These are phyloP conservation scores for Discostella stelligeroides DNA, from an alignment of 108 stramenopile genomes.

Conservation along the genomic window DNA sequence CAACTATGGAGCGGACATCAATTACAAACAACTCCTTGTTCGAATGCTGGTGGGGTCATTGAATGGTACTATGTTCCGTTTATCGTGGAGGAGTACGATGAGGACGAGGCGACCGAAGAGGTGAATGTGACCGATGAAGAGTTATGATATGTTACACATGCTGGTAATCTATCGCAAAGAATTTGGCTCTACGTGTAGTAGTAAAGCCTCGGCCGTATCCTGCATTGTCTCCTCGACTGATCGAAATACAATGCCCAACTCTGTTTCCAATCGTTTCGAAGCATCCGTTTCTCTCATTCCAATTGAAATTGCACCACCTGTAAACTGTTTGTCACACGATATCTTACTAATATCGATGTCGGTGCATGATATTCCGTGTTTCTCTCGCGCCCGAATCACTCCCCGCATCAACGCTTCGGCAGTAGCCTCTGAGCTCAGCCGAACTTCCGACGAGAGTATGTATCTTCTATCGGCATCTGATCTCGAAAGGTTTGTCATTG, in stretches of 20 bases:
- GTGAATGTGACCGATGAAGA: slow-evolving; percentile 17
- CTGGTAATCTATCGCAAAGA: too few species aligned
- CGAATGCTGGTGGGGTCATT: slow-evolving; percentile 73
- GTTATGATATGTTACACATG: slow-evolving; percentile 15
- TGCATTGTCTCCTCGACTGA: slow-evolving; percentile 73
- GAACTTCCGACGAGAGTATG: slow-evolving; percentile 72
- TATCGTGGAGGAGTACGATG: slow-evolving; percentile 61
- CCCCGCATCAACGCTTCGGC: slow-evolving; percentile 55
- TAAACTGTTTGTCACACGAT: slow-evolving; percentile 62
- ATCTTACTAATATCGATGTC: slow-evolving; percentile 38
- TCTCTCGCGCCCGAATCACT: slow-evolving; percentile 14
- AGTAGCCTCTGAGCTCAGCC: slow-evolving; percentile 62
- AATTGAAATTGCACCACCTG: slow-evolving; percentile 84
- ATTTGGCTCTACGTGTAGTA: slow-evolving; percentile 21
- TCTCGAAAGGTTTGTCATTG: slow-evolving; percentile 18
- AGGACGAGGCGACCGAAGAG: slow-evolving; percentile 44
- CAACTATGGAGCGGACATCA: slow-evolving; percentile 69
- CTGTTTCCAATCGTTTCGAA: slow-evolving; percentile 43
- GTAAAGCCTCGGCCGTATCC: slow-evolving; percentile 66
- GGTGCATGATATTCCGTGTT: slow-evolving; percentile 21
- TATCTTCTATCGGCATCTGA: slow-evolving; percentile 54
- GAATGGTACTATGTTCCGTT: slow-evolving; percentile 83
- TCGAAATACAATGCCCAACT: slow-evolving; percentile 59
- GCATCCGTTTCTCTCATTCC: slow-evolving; percentile 73
- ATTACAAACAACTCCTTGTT: slow-evolving; percentile 73